phyloP scores from a whole-genome alignment of 2,329 filamentous ascomycete species.

The Arthrobotrys conoides region DNA sequence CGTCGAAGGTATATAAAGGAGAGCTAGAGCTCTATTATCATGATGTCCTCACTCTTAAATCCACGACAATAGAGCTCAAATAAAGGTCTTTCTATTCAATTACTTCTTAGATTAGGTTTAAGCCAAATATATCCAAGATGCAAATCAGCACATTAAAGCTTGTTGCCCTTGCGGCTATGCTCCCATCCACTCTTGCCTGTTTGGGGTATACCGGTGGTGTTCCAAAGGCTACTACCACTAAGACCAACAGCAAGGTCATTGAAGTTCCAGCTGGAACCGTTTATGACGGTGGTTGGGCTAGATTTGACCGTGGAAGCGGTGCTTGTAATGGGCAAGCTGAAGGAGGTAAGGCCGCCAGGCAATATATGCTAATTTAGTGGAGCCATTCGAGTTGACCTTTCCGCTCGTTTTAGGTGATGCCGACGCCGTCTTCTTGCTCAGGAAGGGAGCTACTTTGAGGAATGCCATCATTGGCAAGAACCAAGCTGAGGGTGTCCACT shows the following conservation, averaged over 20 bases:
- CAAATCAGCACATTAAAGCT: conserved; percentile 60
- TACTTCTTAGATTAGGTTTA: not conserved
- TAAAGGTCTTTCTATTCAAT: not conserved
- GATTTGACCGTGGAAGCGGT: conserved; percentile 67
- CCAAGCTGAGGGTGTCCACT: conserved; percentile 68
- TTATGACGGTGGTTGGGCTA: conserved; percentile 66
- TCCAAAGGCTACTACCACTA: conserved; percentile 64
- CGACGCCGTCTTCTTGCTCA: conserved; percentile 66
- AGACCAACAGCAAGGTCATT: conserved; percentile 65
- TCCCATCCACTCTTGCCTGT: conserved; percentile 65
- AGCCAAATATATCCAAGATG: conserved; percentile 15
- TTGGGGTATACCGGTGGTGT: conserved; percentile 65
- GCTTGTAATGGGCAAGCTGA: conserved; percentile 69
- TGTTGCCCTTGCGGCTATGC: conserved; percentile 63
- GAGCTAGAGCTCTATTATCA: not conserved
- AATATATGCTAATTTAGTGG: not conserved
- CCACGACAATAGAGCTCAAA: conserved; percentile 7
- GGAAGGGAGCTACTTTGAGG: conserved; percentile 41
- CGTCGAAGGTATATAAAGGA: conserved; percentile 21
- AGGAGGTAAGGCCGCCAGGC: conserved; percentile 65
- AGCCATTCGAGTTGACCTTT: not conserved
- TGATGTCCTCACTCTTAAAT: not conserved
- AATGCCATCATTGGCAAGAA: conserved; percentile 68
- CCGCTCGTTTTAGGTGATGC: conserved; percentile 65
- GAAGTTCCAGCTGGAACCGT: conserved; percentile 65